A percentile compares a stretch with the other conserved stretches of the same genome.
These are phyloP conservation scores for Rhododendron molle DNA, from an alignment of 148 eudicot genomes.

Conservation along the genomic window DNA sequence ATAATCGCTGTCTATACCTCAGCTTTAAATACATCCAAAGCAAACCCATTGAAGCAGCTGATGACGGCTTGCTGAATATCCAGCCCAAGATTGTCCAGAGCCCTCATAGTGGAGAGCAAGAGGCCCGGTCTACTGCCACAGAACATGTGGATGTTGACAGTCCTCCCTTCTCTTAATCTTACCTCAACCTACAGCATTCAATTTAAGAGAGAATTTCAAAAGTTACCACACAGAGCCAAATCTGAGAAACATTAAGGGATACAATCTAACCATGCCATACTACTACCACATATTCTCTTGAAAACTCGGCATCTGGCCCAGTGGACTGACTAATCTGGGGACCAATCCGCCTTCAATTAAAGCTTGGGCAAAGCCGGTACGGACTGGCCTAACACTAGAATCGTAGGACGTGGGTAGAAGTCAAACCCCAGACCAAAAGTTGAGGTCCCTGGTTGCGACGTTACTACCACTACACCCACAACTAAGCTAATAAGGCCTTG, in stretches of 20 bases:
- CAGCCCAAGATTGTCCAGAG: slow-evolving; percentile 71
- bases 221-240: not conserved
- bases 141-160: slow-evolving; percentile 91
- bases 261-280: not conserved
- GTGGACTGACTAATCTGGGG: not conserved
- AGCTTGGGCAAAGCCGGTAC: not conserved
- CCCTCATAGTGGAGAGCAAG: slow-evolving; percentile 68
- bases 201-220: not conserved
- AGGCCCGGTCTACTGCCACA: slow-evolving; percentile 78
- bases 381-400: not conserved
- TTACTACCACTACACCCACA: not conserved
- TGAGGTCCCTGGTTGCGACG: not conserved
- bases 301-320: not conserved
- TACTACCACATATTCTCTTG: not conserved
- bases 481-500: not conserved
- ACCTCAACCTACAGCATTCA: slow-evolving; percentile 66
- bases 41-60: slow-evolving; percentile 94
- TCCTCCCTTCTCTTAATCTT: slow-evolving; percentile 72
- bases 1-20: slow-evolving; percentile 43
- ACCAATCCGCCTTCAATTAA: not conserved
- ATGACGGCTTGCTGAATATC: slow-evolving; percentile 93
- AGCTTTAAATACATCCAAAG: slow-evolving; percentile 83
- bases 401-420: not conserved
- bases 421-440: not conserved
- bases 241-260: not conserved